Conservation (phyloP, 140 eudicot genomes). For the Erigeron philadelphicus region DNA sequence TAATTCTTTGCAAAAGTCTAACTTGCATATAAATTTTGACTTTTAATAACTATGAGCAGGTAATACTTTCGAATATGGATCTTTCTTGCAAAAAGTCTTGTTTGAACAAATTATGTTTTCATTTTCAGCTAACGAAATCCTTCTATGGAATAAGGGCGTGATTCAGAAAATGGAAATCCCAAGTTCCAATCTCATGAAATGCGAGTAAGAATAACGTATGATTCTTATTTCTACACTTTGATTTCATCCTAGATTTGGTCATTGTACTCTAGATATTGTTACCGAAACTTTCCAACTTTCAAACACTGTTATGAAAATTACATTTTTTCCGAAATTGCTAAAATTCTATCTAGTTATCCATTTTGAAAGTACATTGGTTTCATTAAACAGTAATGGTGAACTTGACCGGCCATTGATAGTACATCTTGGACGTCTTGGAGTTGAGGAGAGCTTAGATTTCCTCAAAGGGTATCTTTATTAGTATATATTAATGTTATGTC, state of each 20-base stretch:
- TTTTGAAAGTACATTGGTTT: conserved; percentile 9
- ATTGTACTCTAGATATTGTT: background rate
- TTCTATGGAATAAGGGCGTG: conserved; percentile 99
- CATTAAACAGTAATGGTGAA: too few species aligned
- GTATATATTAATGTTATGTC: background rate
- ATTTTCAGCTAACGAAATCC: conserved; percentile 67
- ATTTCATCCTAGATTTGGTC: background rate
- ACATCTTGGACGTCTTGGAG: conserved; percentile 95
- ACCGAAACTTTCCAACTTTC: background rate
- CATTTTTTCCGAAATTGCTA: background rate
- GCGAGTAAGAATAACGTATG: conserved; percentile 74
- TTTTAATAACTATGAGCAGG: background rate
- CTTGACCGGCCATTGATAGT: conserved; percentile 83
- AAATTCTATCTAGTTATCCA: background rate
- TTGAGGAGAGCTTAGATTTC: conserved; percentile 94
- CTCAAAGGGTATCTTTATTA: conserved; percentile 56
- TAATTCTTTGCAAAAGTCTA: conserved; percentile 20
- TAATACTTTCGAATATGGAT: background rate
- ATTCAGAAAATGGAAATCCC: conserved; percentile 93
- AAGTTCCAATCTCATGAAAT: conserved; percentile 69
- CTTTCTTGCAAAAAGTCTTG: background rate
- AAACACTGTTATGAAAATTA: background rate
- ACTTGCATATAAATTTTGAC: conserved; percentile 8
- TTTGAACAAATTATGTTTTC: conserved; percentile 4
- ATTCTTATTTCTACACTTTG: background rate